Conservation (phyloP, 169 alveolate species). For the Eimeria sp. region DNA sequence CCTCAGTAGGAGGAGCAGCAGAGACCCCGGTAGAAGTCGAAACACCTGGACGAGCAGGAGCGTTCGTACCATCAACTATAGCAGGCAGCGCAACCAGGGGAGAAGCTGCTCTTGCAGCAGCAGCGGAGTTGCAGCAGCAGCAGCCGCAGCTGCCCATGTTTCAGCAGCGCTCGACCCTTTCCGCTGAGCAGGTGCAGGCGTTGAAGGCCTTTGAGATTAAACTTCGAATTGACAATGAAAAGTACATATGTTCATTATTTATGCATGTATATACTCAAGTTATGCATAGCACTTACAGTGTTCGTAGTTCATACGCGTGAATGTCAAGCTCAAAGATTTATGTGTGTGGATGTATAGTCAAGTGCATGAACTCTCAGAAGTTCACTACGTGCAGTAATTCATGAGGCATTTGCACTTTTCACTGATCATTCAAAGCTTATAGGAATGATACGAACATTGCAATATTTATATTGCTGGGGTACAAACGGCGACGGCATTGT, state of each 20-base stretch:
- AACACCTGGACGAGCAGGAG: not conserved
- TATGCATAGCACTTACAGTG: no score
- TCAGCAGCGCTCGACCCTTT: constrained; percentile 27
- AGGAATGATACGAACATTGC: no score
- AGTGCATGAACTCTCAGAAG: no score
- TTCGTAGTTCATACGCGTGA: no score
- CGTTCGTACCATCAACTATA: not conserved
- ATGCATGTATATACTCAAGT: not conserved
- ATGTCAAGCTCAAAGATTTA: no score
- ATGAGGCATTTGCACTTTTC: no score
- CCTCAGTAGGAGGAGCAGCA: not conserved
- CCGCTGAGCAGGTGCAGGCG: constrained; percentile 33
- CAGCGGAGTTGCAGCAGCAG: constrained; percentile 17
- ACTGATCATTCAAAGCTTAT: no score
- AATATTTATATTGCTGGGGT: no score
- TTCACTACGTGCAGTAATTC: no score
- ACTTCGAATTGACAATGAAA: constrained; percentile 7
- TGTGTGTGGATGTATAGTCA: no score
- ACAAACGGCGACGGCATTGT: no score
- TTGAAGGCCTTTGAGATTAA: not conserved
- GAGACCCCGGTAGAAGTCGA: not conserved
- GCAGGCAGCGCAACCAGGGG: no score
- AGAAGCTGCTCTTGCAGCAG: not conserved
- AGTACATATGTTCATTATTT: not conserved
- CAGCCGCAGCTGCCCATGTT: constrained; percentile 42